A percentile compares a stretch with the other conserved stretches of the same genome.
Conservation (phyloP, 768 basidiomycete genomes). For the Kwoniella mangroviensis region DNA sequence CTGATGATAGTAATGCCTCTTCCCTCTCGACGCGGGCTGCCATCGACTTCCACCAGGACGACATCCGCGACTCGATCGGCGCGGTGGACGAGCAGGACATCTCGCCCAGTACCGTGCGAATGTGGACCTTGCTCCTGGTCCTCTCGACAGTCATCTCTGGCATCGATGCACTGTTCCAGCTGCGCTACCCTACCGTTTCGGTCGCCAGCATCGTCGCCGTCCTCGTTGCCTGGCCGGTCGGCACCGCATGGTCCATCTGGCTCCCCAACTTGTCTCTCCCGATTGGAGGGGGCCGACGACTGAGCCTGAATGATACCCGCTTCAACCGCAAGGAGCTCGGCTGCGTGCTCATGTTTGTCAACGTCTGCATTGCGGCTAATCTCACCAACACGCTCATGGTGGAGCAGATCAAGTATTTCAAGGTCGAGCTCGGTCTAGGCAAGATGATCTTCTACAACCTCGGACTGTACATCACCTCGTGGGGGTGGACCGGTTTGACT, state of each 20-base stretch:
- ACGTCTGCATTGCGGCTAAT: background rate
- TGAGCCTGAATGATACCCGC: background rate
- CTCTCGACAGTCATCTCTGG: conserved; percentile 2
- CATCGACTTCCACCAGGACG: no score
- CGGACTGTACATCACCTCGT: background rate
- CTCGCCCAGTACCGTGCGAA: background rate
- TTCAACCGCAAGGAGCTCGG: conserved; percentile 3
- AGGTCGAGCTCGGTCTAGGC: background rate
- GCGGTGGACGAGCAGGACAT: background rate
- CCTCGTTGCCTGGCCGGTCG: background rate
- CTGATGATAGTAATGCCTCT: no score
- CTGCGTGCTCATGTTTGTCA: conserved; percentile 3
- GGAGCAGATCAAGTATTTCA: conserved; percentile 2
- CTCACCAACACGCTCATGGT: background rate
- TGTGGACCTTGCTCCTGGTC: background rate
- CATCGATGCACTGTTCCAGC: background rate
- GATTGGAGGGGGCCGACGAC: background rate
- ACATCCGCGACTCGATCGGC: no score
- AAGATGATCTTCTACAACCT: background rate
- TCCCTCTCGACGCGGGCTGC: no score
- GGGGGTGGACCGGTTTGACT: background rate
- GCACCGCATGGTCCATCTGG: background rate
- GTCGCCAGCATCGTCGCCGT: conserved; percentile 1
- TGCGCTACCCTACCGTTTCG: background rate
- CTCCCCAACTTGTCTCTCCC: background rate